Conservation (phyloP, 78 protist species). For the Pigoraptor vietnamica region DNA sequence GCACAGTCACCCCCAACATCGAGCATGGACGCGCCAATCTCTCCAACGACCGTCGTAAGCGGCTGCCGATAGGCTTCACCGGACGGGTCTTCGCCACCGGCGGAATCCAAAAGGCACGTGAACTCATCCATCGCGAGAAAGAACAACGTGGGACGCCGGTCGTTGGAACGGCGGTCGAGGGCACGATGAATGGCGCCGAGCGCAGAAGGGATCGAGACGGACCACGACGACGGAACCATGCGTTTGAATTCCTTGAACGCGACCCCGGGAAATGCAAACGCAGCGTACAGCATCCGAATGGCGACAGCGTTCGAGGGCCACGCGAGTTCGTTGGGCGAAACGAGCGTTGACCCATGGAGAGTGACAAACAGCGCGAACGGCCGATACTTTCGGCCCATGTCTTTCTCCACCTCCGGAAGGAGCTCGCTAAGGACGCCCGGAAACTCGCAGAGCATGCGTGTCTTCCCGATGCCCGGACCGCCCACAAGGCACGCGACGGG, state of each 20-base stretch:
- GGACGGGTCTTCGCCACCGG: not conserved
- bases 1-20: not conserved
- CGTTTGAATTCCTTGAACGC: not conserved
- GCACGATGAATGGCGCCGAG: not conserved
- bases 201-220: not conserved
- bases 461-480: not conserved
- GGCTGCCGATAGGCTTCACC: not conserved
- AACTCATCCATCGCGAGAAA: not conserved
- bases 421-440: not conserved
- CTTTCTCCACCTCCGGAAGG: not conserved
- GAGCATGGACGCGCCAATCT: not conserved
- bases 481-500: not conserved
- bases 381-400: not conserved
- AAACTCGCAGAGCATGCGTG: not conserved
- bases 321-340: not conserved
- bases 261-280: not conserved
- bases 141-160: not conserved
- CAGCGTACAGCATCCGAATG: not conserved
- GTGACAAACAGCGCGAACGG: not conserved
- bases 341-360: not conserved
- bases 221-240: not conserved
- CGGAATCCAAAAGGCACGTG: not conserved
- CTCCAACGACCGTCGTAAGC: not conserved
- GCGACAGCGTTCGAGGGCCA: not conserved
- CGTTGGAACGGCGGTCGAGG: not conserved